These are phyloP conservation scores for Dioscorea dumetorum DNA, from an alignment of 106 monocot species.

Conservation along the genomic window DNA sequence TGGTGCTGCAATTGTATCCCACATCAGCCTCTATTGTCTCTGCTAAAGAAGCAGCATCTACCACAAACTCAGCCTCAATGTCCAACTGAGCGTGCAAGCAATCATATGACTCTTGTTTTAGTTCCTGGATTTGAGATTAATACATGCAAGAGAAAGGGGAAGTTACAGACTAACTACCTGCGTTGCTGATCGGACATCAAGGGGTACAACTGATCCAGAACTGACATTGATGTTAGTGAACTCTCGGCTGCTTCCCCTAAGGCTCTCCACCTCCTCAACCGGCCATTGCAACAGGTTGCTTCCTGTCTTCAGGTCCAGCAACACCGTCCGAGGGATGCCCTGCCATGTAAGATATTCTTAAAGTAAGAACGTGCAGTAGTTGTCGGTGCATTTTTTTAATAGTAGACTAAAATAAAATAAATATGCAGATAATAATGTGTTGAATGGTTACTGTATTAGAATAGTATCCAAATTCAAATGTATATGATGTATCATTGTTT, in stretches of 20 bases:
- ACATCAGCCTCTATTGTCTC: constrained; percentile 27
- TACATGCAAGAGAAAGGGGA: too few relatives aligned
- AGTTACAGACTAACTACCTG: constrained; percentile 15
- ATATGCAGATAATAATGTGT: too few relatives aligned
- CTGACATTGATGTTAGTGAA: constrained; percentile 18
- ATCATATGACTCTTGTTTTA: neutral
- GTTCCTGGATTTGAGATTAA: neutral
- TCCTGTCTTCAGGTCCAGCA: constrained; percentile 41
- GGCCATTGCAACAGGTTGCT: constrained; percentile 64
- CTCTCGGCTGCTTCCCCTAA: constrained; percentile 12
- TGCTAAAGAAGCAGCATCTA: constrained; percentile 15
- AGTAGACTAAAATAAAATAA: too few relatives aligned
- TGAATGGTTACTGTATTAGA: too few relatives aligned
- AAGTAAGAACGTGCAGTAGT: neutral
- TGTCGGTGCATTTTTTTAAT: too few relatives aligned
- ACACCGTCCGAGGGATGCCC: constrained; percentile 47
- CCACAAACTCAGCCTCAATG: constrained; percentile 52
- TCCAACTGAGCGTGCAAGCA: constrained; percentile 25
- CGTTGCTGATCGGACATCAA: constrained; percentile 19
- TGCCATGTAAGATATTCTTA: constrained; percentile 4
- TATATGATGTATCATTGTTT: too few relatives aligned
- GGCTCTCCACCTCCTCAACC: constrained; percentile 49
- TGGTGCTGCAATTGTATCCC: constrained; percentile 57
- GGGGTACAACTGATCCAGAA: constrained; percentile 23
- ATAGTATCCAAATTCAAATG: too few relatives aligned